Conservation (phyloP, 1,139 yeast species). For the Hemisphaericaspora xylanilytica region DNA sequence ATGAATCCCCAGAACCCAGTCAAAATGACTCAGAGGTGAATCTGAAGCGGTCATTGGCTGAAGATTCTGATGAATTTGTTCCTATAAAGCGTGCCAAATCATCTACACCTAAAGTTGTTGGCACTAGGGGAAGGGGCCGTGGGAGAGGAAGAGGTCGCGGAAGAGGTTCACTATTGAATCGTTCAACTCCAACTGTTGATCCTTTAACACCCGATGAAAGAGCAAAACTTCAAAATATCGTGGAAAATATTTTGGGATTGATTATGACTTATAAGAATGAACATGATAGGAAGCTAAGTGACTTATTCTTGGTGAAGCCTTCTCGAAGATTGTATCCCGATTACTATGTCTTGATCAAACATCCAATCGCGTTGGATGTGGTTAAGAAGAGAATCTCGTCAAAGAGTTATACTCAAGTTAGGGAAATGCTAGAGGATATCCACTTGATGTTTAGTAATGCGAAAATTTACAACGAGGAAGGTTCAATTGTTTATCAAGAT, state of each 20-base stretch:
- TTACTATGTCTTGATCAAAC: slow-evolving; percentile 72
- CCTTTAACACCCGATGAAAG: slow-evolving; percentile 44
- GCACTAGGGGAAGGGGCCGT: slow-evolving; percentile 18
- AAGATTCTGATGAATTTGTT: slow-evolving; percentile 14
- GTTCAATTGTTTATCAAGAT: slow-evolving; percentile 77
- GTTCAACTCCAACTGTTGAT: slow-evolving; percentile 38
- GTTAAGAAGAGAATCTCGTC: slow-evolving; percentile 59
- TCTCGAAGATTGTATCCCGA: slow-evolving; percentile 78
- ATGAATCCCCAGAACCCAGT: slow-evolving; percentile 12
- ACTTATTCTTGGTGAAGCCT: slow-evolving; percentile 66
- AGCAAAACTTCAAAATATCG: slow-evolving; percentile 35
- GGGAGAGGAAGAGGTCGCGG: slow-evolving; percentile 28
- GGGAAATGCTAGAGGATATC: slow-evolving; percentile 68
- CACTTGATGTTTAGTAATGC: slow-evolving; percentile 83
- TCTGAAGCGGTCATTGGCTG: slow-evolving; percentile 12
- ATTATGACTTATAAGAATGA: slow-evolving; percentile 45
- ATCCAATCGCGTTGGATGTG: slow-evolving; percentile 78
- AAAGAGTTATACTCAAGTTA: slow-evolving; percentile 50
- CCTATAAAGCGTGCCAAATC: slow-evolving; percentile 28
- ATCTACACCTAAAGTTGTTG: slow-evolving; percentile 25
- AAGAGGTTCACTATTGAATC: slow-evolving; percentile 28
- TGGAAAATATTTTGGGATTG: slow-evolving; percentile 45
- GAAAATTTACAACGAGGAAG: slow-evolving; percentile 83
- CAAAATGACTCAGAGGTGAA: slow-evolving; percentile 9
- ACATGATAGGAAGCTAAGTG: slow-evolving; percentile 47